phyloP scores from a whole-genome alignment of 805 yeast species.

The Brettanomyces anomalus region DNA sequence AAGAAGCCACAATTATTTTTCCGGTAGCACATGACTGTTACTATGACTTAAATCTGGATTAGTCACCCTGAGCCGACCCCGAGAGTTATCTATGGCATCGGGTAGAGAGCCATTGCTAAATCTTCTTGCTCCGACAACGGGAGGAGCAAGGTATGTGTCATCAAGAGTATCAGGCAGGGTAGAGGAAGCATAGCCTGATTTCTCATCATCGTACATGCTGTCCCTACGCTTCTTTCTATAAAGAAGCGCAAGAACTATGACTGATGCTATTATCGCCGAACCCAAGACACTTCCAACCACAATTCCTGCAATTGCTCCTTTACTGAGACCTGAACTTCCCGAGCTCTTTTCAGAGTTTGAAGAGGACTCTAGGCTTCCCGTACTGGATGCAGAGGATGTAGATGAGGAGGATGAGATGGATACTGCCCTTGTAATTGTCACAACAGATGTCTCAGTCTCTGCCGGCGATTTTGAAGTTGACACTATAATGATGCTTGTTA shows the following conservation, averaged over 20 bases:
- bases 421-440: slow-evolving; percentile 18
- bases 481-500: not conserved
- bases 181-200: not conserved
- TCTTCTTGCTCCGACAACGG: slow-evolving; percentile 15
- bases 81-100: slow-evolving; percentile 23
- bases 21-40: too few relatives aligned
- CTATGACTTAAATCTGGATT: slow-evolving; percentile 1
- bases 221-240: too few relatives aligned
- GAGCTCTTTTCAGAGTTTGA: not conserved
- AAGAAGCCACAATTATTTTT: too few relatives aligned
- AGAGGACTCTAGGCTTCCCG: not conserved
- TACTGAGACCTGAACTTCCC: slow-evolving; percentile 10
- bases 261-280: slow-evolving; percentile 7
- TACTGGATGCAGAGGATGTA: slow-evolving; percentile 6
- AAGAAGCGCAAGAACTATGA: slow-evolving; percentile 12
- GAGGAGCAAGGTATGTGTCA: not conserved
- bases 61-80: slow-evolving; percentile 1
- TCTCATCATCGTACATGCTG: slow-evolving; percentile 8
- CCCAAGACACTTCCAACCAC: slow-evolving; percentile 26
- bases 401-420: slow-evolving; percentile 11
- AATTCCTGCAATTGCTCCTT: slow-evolving; percentile 29
- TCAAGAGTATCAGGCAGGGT: not conserved
- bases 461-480: slow-evolving; percentile 11
- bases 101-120: slow-evolving; percentile 28
- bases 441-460: slow-evolving; percentile 13